Evolutionary conservation across 2,329 filamentous ascomycete genomes (phyloP), one percentile per base, ranked within the genome.

Genomic region (Bipolaris bicolor): DNA sequence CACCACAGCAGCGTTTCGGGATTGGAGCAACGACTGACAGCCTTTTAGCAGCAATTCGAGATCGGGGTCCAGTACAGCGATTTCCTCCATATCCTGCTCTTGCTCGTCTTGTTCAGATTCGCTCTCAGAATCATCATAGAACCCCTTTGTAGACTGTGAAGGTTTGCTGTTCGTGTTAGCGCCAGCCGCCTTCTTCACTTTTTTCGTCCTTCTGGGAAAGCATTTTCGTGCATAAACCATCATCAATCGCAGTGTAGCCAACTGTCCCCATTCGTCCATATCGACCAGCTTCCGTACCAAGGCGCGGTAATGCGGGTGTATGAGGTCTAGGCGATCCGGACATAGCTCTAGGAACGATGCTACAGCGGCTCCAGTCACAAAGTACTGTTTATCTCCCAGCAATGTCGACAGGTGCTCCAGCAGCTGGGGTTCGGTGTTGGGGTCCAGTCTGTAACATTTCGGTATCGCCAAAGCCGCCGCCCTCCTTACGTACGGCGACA

Each of bases 181-280:
- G 78, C 4, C 77, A 61, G 79, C 85, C 79, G 13, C 78, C 65
- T 80, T 87, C 40, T 81, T 86, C 2, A 84, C 78, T 63, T 82
- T 87, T 63, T 81, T 81, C 7, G 82, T 89, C 72, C 84, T 84
- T 53, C 84, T 83, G 0, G 95, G 93, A 67, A 99, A 99, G 75
- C 92, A 97, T 72, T 86, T 90, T 52, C 95, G 86, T 1, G 91
- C 88, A 75, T 99, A 99, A 20, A 88, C 81, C 1, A 90, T 89
- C 86, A 98, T 88, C 63, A 99, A 81, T 37, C 88, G 85, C 66
- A 99, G 73, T 2, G 90, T 90, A 2, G 92, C 90, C 52, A 98
- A 77, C 78, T 99, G 95, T 40, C 92, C 90, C 95, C 95, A 99
- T 78, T 99, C 95, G 71, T 99, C 95, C 95, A 99, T 99, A 73